Evolutionary conservation across 2,329 filamentous ascomycete genomes (phyloP).

Genomic region (Ascocoryne sarcoides): DNA sequence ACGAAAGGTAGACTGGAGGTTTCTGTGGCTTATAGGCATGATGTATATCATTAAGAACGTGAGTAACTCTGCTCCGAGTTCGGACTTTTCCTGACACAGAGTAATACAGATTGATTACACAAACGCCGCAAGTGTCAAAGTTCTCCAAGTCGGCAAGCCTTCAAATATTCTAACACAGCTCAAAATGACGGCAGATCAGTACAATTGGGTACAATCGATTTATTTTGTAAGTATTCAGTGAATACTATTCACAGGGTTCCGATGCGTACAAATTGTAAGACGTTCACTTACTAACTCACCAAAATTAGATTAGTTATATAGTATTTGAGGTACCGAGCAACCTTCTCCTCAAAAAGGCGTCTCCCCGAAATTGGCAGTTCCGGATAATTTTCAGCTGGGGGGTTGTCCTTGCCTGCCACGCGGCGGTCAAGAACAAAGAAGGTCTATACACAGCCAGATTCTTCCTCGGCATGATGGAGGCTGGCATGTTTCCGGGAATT

Average conservation of each 20-base stretch:
- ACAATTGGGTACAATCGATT: slow-evolving; percentile 34
- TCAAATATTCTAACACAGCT: slow-evolving; percentile 32
- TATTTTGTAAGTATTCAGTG: slow-evolving; percentile 29
- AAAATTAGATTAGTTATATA: slow-evolving; percentile 32
- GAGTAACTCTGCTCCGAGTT: slow-evolving; percentile 4
- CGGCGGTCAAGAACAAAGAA: slow-evolving; percentile 28
- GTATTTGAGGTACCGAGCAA: slow-evolving; percentile 33
- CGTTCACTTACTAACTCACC: no score
- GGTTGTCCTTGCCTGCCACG: slow-evolving; percentile 31
- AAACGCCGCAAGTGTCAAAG: slow-evolving; percentile 35
- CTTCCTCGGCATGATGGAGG: slow-evolving; percentile 35
- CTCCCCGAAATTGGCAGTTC: slow-evolving; percentile 29
- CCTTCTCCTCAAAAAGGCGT: slow-evolving; percentile 30
- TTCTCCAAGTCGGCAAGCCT: slow-evolving; percentile 33
- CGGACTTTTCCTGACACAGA: neutral
- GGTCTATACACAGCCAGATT: slow-evolving; percentile 33
- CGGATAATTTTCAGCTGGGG: slow-evolving; percentile 31
- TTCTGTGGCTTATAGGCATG: slow-evolving; percentile 32
- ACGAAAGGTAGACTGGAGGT: slow-evolving; percentile 32
- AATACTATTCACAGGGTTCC: no score
- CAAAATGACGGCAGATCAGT: slow-evolving; percentile 33
- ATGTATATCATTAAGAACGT: slow-evolving; percentile 36
- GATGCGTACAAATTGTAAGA: no score
- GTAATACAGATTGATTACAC: slow-evolving; percentile 29
- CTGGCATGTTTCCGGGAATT: slow-evolving; percentile 35